Evolutionary conservation across 169 alveolate species (phyloP).

Genomic region (Plasmodium inui): DNA sequence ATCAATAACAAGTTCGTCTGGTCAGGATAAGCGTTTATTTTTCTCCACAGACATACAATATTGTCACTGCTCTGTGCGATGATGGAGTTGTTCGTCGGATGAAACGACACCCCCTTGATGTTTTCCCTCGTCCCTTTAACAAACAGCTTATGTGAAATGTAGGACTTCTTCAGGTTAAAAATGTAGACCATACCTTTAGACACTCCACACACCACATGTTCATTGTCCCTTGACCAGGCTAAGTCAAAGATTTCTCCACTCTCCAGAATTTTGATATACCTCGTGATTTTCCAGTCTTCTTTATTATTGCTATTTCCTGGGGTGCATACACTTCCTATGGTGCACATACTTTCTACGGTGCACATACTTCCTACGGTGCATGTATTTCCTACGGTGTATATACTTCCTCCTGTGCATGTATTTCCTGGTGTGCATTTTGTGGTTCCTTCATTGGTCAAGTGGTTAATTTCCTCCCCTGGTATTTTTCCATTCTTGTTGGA

Average conservation of each 20-base stretch:
- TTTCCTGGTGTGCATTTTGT: background rate
- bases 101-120: slow-evolving; percentile 67
- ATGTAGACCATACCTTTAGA: slow-evolving; percentile 52
- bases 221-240: slow-evolving; percentile 67
- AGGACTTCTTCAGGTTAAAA: slow-evolving; percentile 31
- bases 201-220: slow-evolving; percentile 71
- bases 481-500: slow-evolving; percentile 21
- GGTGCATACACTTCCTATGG: background rate
- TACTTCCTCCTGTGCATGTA: background rate
- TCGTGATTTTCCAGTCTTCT: slow-evolving; percentile 73
- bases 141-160: slow-evolving; percentile 42
- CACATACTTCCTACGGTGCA: background rate
- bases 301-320: background rate
- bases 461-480: slow-evolving; percentile 4
- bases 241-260: slow-evolving; percentile 70
- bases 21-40: slow-evolving; percentile 7
- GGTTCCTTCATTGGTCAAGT: background rate
- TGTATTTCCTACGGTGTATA: background rate
- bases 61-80: slow-evolving; percentile 74
- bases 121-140: slow-evolving; percentile 67
- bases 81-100: slow-evolving; percentile 48
- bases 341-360: background rate
- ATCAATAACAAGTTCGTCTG: background rate
- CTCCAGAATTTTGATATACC: slow-evolving; percentile 44
- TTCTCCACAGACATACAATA: slow-evolving; percentile 55